Evolutionary conservation across 805 yeast species (phyloP), one percentile per base, ranked within the genome.

Genomic region (Kuraishia cidri): DNA sequence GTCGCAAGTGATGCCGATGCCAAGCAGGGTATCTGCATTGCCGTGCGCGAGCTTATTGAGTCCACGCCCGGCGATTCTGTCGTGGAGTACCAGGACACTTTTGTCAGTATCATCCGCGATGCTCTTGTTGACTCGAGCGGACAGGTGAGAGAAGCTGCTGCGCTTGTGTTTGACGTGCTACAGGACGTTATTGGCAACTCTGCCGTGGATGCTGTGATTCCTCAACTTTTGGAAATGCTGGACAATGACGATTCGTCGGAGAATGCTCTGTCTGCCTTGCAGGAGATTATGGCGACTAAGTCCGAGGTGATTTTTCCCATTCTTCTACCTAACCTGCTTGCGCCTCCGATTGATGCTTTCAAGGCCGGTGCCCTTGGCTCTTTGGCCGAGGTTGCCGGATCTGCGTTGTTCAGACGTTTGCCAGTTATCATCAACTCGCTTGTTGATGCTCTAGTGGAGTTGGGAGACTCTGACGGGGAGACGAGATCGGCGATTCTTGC

Each of bases 21-120:
- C 24, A 84, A 83, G 52, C 94, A 88, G 62, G 99, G 99, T 65
- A 85, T 92, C 32, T 92, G 98, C 65, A 76, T 90, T 53, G 98
- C 98, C 6, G 64, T 87, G 31, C 72, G 77, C 28, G 97, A 88
- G 53, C 74, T 92, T 40, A 76, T 88, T 40, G 78, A 75, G 42
- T 82, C 95, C 0, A 72, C 94, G 4, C 63, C 74, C 7, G 53
- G 61, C 3, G 82, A 75, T 11, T 70, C 75, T 6, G 64, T 90
- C 37, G 60, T 50, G 18, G 75, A 72, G 41, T 79, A 75, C 58
- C 85, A 85, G 58, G 72, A 64, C 4, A 62, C 66, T 1, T 75
- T 92, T 47, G 80, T 90, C 41, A 65, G 64, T 18, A 82, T 90
- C 43, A 76, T 90, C 29, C 75, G 90, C 37, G 73, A 71, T 29